phyloP scores from a whole-genome alignment of 192 early-diverging fungal genomes.

The Backusella parvicylindrica region DNA sequence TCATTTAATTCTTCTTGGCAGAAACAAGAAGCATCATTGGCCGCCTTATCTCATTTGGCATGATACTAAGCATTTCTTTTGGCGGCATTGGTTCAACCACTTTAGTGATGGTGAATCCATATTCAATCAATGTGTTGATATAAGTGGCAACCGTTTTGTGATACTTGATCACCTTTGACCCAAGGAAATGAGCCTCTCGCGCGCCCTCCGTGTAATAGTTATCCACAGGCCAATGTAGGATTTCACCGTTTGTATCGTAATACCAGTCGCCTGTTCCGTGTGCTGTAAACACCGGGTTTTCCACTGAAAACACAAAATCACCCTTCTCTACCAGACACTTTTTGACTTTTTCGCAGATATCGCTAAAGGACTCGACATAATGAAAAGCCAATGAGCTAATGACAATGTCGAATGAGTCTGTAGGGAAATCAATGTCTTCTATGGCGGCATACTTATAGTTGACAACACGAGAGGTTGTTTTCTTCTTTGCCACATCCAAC shows the following conservation, averaged over 20 bases:
- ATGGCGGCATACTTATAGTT: neutral
- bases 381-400: slow-evolving; percentile 13
- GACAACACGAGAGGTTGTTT: neutral
- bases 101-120: slow-evolving; percentile 8
- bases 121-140: slow-evolving; percentile 3
- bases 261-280: slow-evolving; percentile 7
- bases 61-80: neutral
- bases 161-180: slow-evolving; percentile 8
- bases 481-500: slow-evolving; percentile 6
- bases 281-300: slow-evolving; percentile 19
- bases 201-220: neutral
- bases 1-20: slow-evolving; percentile 6
- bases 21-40: slow-evolving; percentile 17
- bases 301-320: slow-evolving; percentile 13
- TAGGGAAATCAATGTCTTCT: neutral
- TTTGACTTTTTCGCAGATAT: neutral
- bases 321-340: neutral
- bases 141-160: slow-evolving; percentile 18
- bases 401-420: slow-evolving; percentile 6
- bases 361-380: slow-evolving; percentile 10
- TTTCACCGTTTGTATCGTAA: neutral
- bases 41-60: neutral
- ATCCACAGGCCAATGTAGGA: slow-evolving; percentile 13
- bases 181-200: neutral
- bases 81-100: slow-evolving; percentile 9